These are phyloP conservation scores for Suillus decipiens DNA, from an alignment of 768 basidiomycete genomes.

Conservation along the genomic window DNA sequence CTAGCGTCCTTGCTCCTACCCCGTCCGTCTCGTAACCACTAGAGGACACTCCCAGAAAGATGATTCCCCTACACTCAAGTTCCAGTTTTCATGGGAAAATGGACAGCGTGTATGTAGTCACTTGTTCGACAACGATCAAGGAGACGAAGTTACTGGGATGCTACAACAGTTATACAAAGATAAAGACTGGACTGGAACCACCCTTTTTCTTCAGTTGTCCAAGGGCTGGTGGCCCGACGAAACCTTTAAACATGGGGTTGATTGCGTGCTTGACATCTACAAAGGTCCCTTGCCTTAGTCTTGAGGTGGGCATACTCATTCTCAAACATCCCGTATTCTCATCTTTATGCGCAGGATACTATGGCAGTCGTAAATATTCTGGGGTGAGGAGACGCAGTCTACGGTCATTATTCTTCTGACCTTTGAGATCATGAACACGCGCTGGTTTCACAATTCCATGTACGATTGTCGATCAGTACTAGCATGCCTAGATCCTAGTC, in stretches of 20 bases:
- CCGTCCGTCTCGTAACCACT: too few relatives aligned
- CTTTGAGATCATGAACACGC: background rate
- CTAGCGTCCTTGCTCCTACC: too few relatives aligned
- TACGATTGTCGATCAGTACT: background rate
- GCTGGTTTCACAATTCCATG: background rate
- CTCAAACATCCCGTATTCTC: background rate
- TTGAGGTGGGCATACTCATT: background rate
- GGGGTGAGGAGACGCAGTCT: background rate
- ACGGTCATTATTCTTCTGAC: too few relatives aligned
- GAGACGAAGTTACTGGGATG: background rate
- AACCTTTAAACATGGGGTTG: background rate
- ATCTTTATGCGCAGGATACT: background rate
- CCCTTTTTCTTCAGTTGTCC: background rate
- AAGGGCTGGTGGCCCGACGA: background rate
- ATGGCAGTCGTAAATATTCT: background rate
- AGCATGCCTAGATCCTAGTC: too few relatives aligned
- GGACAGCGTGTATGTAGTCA: background rate
- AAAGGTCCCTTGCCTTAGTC: background rate
- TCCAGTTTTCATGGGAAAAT: rapidly evolving
- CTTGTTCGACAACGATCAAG: background rate
- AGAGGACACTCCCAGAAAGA: too few relatives aligned
- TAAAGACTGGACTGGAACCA: background rate
- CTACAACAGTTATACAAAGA: background rate
- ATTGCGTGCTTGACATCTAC: too few relatives aligned
- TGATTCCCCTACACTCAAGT: background rate